Evolutionary conservation across 371 early-diverging fungal genomes (phyloP), one percentile per base, ranked within the genome.

Genomic region (Mucor ambiguus): DNA sequence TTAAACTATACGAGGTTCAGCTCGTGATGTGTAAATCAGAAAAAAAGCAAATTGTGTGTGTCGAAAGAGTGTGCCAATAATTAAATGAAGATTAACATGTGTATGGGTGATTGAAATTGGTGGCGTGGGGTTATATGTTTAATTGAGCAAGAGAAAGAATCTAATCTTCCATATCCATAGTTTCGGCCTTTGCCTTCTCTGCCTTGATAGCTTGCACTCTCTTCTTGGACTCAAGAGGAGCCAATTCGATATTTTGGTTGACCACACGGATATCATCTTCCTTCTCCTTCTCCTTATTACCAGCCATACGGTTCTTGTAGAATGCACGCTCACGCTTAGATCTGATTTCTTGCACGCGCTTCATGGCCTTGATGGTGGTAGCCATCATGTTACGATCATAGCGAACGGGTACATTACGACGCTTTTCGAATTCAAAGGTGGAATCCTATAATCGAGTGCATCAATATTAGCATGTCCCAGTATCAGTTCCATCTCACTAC

Each of bases 351-450:
- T 89, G 88, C n/a, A 97, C 92, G 70, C 96, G 89, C 86, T 98
- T 96, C 94, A 97, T 96, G 30, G 96, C 96, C 87, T 95, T 93
- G 74, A 99, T 79, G 2, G 97, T 97, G 12, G 96, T 96, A 32
- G 89, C 88, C 92, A 98, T 95, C 57, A 95, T 84, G 68, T 96
- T 93, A 68, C 98, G 90, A 85, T 98, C 96, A 85, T 98, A 98
- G 24, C 97, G 90, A 24, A 95, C 93, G 55, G 98, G 99, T 49
- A 96, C 91, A 82, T 98, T 95, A 71, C 97, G 90, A 69, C 98
- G 92, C 82, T 96, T 97, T 83, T 99, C 99, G 81, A 99, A 97
- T 73, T 96, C 95, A 73, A 97, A 93, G 38, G 98, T 95, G 32
- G 94, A 86, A 83, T 98, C 98, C 92, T 92, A 82, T 20, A 12